Base-by-base conservation (phyloP, 768 basidiomycete genomes). In the Trametes villosa region DNA sequence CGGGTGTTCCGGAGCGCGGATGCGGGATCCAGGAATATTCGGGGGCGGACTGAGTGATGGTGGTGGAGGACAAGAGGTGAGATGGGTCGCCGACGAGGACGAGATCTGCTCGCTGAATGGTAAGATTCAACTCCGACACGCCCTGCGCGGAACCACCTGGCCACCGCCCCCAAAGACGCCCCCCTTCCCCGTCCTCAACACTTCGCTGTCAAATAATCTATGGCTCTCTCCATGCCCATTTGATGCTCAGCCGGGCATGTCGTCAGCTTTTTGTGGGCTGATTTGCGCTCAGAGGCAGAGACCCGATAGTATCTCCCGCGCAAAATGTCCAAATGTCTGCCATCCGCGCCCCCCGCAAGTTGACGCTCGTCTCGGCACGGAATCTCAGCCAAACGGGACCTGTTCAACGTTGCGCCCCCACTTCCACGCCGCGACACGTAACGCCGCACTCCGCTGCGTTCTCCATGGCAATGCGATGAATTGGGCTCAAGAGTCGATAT, bases 51-150 rank as follows among this genome's bases (percentile, higher is more conserved):
- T 50, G 47, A 51, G 46, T 49, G 59, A 61, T 63, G 51, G 52
- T 44, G 58, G 65, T 65, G 59, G 53, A 49, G 62, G 66, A 58
- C 62, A 52, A 57, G 64, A 62, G 63, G 63, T 54, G 57, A 67
- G 68, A 66, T 64, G 65, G 59, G 52, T 57, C 53, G 65, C 42
- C 40, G 47, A 62, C 60, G 69, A 62, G 62, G 51, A 62, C 66
- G 67, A 66, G 65, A 70, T 70, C 67, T 65, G 66, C 61, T 70
- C 65, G 65, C 64, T 70, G 69, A 60, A 67, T 65, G 53, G 53
- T 45, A 57, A 65, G 65, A 68, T 70, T 68, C 67, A 70, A 70
- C 68, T 70, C 69, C 69, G 69, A 65, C 69, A 31, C 31, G 40
- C 56, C 58, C 54, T 56, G 60, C 57, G 54, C 49, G 57, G 64